These are phyloP conservation scores for Mallotus nudiflorus DNA, from an alignment of 345 rosid genomes.

Conservation along the genomic window DNA sequence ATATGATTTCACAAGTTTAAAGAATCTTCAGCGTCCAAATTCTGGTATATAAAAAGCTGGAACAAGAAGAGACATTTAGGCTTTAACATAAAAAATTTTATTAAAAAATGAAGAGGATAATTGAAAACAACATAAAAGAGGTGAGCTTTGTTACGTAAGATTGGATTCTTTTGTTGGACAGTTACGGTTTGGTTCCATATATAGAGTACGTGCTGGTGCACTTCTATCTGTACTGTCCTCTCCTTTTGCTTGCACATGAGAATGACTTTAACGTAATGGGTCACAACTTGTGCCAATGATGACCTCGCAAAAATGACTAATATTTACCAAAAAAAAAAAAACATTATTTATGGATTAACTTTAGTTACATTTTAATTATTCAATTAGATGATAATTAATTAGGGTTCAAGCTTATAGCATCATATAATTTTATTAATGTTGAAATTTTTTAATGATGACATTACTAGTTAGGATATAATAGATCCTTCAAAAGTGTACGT, in stretches of 20 bases:
- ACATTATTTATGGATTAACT: no score
- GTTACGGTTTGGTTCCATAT: neutral
- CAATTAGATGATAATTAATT: no score
- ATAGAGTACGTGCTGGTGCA: slow-evolving; percentile 17
- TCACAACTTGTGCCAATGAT: slow-evolving; percentile 24
- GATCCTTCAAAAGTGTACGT: no score
- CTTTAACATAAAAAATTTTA: neutral
- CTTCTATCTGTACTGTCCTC: slow-evolving; percentile 23
- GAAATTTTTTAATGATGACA: no score
- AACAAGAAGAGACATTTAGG: neutral
- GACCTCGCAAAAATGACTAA: no score
- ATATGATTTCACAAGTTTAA: neutral
- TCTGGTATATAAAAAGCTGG: neutral
- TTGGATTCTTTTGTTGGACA: slow-evolving; percentile 4
- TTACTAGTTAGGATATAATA: no score
- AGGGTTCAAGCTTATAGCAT: no score
- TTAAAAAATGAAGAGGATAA: neutral
- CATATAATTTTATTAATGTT: no score
- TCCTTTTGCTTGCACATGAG: neutral
- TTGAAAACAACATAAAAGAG: neutral
- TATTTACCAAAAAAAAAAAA: no score
- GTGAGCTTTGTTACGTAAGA: neutral
- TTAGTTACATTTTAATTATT: no score
- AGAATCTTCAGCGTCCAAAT: slow-evolving; percentile 17
- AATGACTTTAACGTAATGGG: slow-evolving; percentile 4